A percentile compares a stretch with the other conserved stretches of the same genome.
These are phyloP conservation scores for Cercospora sp. DNA, from an alignment of 2,329 filamentous ascomycete genomes.

Conservation along the genomic window DNA sequence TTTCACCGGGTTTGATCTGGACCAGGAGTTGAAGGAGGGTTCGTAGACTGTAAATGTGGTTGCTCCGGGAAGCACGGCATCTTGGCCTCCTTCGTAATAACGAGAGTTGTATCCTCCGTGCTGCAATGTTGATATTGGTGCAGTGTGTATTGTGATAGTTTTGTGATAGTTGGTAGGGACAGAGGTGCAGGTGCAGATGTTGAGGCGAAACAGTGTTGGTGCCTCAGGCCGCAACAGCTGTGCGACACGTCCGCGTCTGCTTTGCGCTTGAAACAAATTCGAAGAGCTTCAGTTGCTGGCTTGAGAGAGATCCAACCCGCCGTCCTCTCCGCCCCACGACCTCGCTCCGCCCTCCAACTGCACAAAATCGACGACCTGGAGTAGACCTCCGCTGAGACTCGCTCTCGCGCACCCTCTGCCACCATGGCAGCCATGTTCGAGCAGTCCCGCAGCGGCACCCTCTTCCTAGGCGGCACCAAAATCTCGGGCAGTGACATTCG, in stretches of 20 bases:
- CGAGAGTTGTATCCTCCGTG: background rate
- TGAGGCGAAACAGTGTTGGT: background rate
- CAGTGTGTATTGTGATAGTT: background rate
- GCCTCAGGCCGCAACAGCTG: background rate
- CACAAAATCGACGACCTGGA: background rate
- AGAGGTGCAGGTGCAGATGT: background rate
- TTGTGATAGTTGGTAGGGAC: background rate
- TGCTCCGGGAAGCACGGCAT: background rate
- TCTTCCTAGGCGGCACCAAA: conserved; percentile 97
- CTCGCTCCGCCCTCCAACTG: background rate
- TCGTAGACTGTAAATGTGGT: background rate
- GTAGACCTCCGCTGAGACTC: background rate
- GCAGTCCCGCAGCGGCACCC: conserved; percentile 88
- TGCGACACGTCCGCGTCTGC: conserved; percentile 6
- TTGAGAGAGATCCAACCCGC: background rate
- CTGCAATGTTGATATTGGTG: background rate
- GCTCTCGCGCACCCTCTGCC: background rate
- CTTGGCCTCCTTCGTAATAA: background rate
- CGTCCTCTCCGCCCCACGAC: background rate
- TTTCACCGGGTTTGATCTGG: background rate
- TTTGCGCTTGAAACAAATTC: conserved; percentile 9
- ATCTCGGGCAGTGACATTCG: conserved; percentile 95
- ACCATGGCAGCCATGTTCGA: conserved; percentile 94
- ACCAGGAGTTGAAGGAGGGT: background rate
- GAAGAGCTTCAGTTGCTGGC: background rate